Base-by-base conservation (phyloP, 2,329 filamentous ascomycete species). In the Ceratocystiopsis sp. region DNA sequence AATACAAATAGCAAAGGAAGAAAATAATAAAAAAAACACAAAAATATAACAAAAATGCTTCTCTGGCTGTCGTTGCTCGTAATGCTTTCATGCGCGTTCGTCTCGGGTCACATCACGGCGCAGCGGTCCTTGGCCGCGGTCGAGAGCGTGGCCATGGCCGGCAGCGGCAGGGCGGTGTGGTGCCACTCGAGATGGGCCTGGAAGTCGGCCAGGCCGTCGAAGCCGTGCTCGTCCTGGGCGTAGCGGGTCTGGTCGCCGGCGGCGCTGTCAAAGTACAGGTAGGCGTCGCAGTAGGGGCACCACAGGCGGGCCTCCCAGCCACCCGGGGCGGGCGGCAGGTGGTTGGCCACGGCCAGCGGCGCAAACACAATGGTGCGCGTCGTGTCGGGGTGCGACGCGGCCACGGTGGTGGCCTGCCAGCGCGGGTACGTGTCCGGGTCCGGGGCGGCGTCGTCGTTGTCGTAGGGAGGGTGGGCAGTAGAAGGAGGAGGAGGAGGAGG, bases 231-330 rank as follows among this genome's bases (percentile, higher is more conserved):
- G 43, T 70, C 63, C 48, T 62, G 61, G 14, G 64, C 63, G 15
- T 67, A 68, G 25, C 59, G 61, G 41, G 67, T 59, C 34, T 63
- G 53, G 38, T 71, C 69, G 48, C 69, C 69, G 37, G 72, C 68
- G 48, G 67, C 68, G 45, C 70, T 67, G 49, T 65, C 63, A 38
- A 64, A 57, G 52, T 66, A 65, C 44, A 60, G 62, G 44, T 67
- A 68, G 39, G 69, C 65, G 49, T 76, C 73, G 55, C 73, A 77
- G 47, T 67, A 71, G 2, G 71, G 69, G 45, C 73, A 76, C 32
- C 70, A 52, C 14, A 75, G 53, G 15, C 63, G 58, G 3, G 70
- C 65, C 45, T 64, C 61, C 66, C 69, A 76, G 48, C 69, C 69
- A 38, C 68, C 66, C 10, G 58, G 55, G 16, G 57, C 55, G 3